Percentiles rank a stretch among this genome's conserved stretches.
phyloP scores from a whole-genome alignment of 345 rosid genomes.

The Diplotaxis tenuifolia region DNA sequence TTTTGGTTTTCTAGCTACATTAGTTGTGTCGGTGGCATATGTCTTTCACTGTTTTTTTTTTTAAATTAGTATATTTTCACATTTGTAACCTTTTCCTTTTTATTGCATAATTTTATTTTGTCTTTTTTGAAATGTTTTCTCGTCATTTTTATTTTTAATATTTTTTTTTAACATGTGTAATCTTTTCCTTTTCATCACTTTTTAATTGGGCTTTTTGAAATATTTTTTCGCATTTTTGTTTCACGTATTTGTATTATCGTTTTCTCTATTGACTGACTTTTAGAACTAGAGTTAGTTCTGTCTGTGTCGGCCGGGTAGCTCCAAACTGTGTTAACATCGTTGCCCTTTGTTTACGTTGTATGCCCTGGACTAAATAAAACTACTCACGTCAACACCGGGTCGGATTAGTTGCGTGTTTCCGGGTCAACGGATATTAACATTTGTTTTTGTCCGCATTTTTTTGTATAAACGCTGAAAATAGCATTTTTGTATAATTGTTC shows the following conservation, averaged over 20 bases:
- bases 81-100: not conserved
- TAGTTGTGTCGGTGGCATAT: slow-evolving; percentile 73
- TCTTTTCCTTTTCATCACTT: not conserved
- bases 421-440: slow-evolving; percentile 28
- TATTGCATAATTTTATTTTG: not conserved
- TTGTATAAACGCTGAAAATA: not conserved
- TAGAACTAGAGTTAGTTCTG: slow-evolving; percentile 28
- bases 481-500: not conserved
- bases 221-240: not conserved
- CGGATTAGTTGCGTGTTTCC: slow-evolving; percentile 13
- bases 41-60: slow-evolving; percentile 5
- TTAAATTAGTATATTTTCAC: not conserved
- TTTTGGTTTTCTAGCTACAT: slow-evolving; percentile 34
- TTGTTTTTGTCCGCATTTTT: no score
- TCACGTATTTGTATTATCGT: not conserved
- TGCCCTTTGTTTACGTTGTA: not conserved
- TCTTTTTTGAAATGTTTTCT: slow-evolving; percentile 27
- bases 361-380: not conserved
- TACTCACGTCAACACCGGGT: slow-evolving; percentile 24
- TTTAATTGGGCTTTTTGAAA: no score
- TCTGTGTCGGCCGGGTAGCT: slow-evolving; percentile 56
- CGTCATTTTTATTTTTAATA: no score
- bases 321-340: slow-evolving; percentile 13
- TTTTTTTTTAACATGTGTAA: not conserved
- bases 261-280: not conserved